Base-by-base conservation (phyloP, 2,329 filamentous ascomycete genomes). In the Calonectria leucothoes region DNA sequence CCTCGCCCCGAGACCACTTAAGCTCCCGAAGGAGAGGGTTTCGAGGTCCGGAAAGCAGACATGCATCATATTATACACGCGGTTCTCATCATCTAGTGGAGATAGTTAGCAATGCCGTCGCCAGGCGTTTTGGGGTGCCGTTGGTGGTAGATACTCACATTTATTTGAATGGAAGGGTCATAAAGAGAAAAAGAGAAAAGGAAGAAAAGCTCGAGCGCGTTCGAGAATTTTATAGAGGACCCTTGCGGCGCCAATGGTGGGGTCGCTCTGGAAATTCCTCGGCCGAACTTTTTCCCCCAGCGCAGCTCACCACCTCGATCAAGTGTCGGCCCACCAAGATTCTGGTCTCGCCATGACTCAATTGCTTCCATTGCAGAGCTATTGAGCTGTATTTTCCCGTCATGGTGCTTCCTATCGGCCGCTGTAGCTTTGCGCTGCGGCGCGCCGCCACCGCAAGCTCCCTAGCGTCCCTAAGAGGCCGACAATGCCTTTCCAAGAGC, bases 121-220 rank as follows among this genome's bases (percentile, higher is more conserved):
- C 15, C 5, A 25, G 37, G 39, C 6, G 33, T 12, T 59, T 35
- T 35, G 29, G 29, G 11, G 17, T 17, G 64, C 6, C 68, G 70
- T 69, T 69, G 61, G 11, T n/a, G 67, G 59, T 12, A 64, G 49
- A 72, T 69, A 92, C 95, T 91, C 89, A 98, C 96, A 89, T 95
- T 91, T 93, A 93, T 94, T 97, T 98, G 97, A 98, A 96, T 94
- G 95, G 96, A 98, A 98, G 95, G 96, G 95, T 96, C 91, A 92
- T 93, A 90, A 92, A 89, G 82, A 83, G 87, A 89, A 89, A 85
- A 87, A 88, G 89, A 89, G 86, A 84, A 85, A 85, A 80, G 82
- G 78, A 84, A 84, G 45, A 77, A 74, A 37, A 83, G 80, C 80
- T 74, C 79, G 67, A 82, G 82, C 69, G 64, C 51, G 80, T 81